These are phyloP conservation scores for Pseudohalonectria lignicola DNA, from an alignment of 2,329 filamentous ascomycete genomes.

Conservation along the genomic window DNA sequence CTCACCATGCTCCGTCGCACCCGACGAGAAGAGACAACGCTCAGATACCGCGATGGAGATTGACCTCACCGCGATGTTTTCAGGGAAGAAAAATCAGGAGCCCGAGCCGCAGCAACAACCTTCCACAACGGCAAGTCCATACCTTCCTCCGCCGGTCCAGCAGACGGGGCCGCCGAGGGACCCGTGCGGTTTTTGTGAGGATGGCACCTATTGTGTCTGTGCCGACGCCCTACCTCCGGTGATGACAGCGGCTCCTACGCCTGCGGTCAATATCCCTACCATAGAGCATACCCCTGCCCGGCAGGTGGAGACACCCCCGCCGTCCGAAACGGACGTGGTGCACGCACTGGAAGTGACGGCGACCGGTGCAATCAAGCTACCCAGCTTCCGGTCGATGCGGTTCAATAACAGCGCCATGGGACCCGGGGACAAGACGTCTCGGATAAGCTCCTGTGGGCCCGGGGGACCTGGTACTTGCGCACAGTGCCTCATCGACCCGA, in stretches of 20 bases:
- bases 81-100: constrained; percentile 26
- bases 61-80: constrained; percentile 61
- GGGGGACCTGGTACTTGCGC: constrained; percentile 70
- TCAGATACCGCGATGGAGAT: constrained; percentile 49
- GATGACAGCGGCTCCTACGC: constrained; percentile 23
- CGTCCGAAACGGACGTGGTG: constrained; percentile 49
- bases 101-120: constrained; percentile 7
- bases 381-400: constrained; percentile 25
- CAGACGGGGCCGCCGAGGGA: constrained; percentile 44
- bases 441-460: constrained; percentile 37
- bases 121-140: too few relatives aligned
- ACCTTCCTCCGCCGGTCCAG: too few relatives aligned
- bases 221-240: constrained; percentile 39
- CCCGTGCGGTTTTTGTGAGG: constrained; percentile 71
- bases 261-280: constrained; percentile 24
- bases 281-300: constrained; percentile 24
- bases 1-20: constrained; percentile 28
- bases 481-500: constrained; percentile 67
- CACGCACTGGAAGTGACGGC: constrained; percentile 49
- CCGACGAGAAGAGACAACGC: constrained; percentile 45
- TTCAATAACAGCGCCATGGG: constrained; percentile 16
- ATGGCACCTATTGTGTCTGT: constrained; percentile 74
- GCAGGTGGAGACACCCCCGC: constrained; percentile 46
- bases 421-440: constrained; percentile 9
- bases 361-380: constrained; percentile 50